A percentile compares a stretch with the other conserved stretches of the same genome.
These are phyloP conservation scores for Lactifluus volemus DNA, from an alignment of 768 basidiomycete species.

Conservation along the genomic window DNA sequence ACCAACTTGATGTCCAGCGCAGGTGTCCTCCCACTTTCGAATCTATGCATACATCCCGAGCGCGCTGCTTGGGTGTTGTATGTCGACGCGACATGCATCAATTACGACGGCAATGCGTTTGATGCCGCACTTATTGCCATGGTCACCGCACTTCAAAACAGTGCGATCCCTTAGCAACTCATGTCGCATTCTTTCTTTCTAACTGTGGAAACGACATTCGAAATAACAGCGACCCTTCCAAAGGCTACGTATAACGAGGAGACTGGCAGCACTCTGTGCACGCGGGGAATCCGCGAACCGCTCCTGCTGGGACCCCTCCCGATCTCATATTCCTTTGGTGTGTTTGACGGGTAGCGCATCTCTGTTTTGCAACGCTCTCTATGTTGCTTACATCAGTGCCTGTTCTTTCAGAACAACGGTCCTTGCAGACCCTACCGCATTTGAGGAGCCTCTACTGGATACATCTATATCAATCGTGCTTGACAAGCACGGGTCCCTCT, in stretches of 20 bases:
- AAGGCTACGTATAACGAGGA: conserved; percentile 66
- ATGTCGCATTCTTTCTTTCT: not conserved
- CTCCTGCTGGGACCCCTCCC: conserved; percentile 42
- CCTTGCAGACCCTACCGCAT: conserved; percentile 78
- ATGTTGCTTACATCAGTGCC: not conserved
- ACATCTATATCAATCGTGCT: conserved; percentile 59
- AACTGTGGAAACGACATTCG: not conserved
- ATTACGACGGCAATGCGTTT: conserved; percentile 94
- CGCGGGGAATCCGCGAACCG: conserved; percentile 37
- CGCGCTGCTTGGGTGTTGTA: conserved; percentile 92
- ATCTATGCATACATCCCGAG: conserved; percentile 71
- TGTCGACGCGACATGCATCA: conserved; percentile 90
- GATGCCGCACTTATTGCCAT: conserved; percentile 87
- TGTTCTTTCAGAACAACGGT: conserved; percentile 42
- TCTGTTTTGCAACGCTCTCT: not conserved
- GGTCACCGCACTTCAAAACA: conserved; percentile 77
- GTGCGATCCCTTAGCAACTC: conserved; percentile 36
- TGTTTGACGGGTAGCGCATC: conserved; percentile 59
- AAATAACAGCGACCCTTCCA: conserved; percentile 52
- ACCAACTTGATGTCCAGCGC: conserved; percentile 39
- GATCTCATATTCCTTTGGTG: conserved; percentile 57
- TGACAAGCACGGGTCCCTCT: conserved; percentile 39
- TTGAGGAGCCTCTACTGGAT: conserved; percentile 82
- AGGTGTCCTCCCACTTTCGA: conserved; percentile 49
- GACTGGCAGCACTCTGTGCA: conserved; percentile 52